Percentiles rank a stretch among this genome's conserved stretches.
Evolutionary conservation across 345 rosid species (phyloP).

Genomic region (Citrus maxima): DNA sequence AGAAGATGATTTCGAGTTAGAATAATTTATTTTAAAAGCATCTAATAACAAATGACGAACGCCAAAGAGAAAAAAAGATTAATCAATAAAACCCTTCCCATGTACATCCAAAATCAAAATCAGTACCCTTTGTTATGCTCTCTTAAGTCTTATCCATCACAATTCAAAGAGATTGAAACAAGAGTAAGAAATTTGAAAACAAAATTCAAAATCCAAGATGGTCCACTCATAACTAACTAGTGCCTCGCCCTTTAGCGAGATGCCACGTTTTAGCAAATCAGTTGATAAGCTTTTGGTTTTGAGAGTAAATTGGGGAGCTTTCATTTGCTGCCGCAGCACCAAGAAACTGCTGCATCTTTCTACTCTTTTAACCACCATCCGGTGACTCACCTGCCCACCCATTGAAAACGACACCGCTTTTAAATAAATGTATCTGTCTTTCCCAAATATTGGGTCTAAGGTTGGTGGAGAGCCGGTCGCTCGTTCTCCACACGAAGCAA

Average conservation of each 20-base stretch:
- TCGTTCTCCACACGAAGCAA: conserved; percentile 30
- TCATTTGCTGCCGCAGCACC: neutral
- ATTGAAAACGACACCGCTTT: conserved; percentile 15
- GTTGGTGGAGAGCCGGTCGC: conserved; percentile 34
- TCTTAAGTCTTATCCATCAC: too few relatives aligned
- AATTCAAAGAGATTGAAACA: too few relatives aligned
- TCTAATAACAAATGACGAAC: too few relatives aligned
- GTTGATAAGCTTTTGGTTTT: conserved; percentile 2
- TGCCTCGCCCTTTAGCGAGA: neutral
- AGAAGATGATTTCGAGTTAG: neutral
- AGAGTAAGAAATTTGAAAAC: too few relatives aligned
- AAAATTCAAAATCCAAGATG: neutral
- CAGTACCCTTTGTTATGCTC: too few relatives aligned
- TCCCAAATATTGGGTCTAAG: conserved; percentile 9
- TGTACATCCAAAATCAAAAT: too few relatives aligned
- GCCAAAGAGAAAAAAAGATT: too few relatives aligned
- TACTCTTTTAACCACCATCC: conserved; percentile 27
- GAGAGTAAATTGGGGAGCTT: neutral
- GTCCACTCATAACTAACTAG: conserved; percentile 16
- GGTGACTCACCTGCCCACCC: conserved; percentile 5
- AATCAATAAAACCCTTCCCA: too few relatives aligned
- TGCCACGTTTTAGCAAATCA: neutral
- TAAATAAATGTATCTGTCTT: neutral
- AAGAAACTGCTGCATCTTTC: conserved; percentile 28
- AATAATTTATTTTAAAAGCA: neutral